Percentiles rank a stretch among this genome's conserved stretches.
These are phyloP conservation scores for Suhomyces taliae DNA, from an alignment of 1,139 yeast species.

Conservation along the genomic window DNA sequence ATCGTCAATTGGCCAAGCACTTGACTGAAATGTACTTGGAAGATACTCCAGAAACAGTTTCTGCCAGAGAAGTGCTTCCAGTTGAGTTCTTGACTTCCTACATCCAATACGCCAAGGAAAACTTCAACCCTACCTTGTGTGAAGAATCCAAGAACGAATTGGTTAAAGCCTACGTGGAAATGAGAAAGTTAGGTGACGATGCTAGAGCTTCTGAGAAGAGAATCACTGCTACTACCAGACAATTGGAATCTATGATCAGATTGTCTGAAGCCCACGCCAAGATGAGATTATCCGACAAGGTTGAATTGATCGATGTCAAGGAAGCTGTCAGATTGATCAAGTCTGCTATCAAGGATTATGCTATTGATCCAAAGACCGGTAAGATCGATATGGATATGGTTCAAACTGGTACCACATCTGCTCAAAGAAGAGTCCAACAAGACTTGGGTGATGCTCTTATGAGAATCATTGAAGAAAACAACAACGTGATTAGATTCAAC, in stretches of 20 bases:
- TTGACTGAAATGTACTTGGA: conserved; percentile 90
- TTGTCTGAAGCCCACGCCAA: conserved; percentile 96
- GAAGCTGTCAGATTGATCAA: conserved; percentile 93
- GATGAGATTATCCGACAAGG: conserved; percentile 76
- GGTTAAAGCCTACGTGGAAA: conserved; percentile 87
- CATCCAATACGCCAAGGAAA: conserved; percentile 89
- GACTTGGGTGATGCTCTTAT: conserved; percentile 67
- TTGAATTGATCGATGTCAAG: conserved; percentile 78
- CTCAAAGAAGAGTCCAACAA: conserved; percentile 78
- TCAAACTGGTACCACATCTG: conserved; percentile 91
- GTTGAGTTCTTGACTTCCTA: conserved; percentile 84
- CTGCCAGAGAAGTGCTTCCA: conserved; percentile 68
- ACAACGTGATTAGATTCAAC: conserved; percentile 53
- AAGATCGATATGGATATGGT: conserved; percentile 96
- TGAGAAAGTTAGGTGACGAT: conserved; percentile 95
- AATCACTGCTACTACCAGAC: conserved; percentile 97
- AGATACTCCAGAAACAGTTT: conserved; percentile 75
- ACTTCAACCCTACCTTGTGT: conserved; percentile 73
- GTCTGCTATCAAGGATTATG: conserved; percentile 94
- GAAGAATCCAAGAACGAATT: conserved; percentile 81
- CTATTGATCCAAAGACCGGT: conserved; percentile 96
- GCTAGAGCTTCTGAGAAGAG: conserved; percentile 82
- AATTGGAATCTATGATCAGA: conserved; percentile 86
- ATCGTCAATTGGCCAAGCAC: conserved; percentile 85
- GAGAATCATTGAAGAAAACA: conserved; percentile 42